A percentile compares a stretch with the other conserved stretches of the same genome.
phyloP scores from a whole-genome alignment of 2,329 filamentous ascomycete species.

The Zasmidium cellare region DNA sequence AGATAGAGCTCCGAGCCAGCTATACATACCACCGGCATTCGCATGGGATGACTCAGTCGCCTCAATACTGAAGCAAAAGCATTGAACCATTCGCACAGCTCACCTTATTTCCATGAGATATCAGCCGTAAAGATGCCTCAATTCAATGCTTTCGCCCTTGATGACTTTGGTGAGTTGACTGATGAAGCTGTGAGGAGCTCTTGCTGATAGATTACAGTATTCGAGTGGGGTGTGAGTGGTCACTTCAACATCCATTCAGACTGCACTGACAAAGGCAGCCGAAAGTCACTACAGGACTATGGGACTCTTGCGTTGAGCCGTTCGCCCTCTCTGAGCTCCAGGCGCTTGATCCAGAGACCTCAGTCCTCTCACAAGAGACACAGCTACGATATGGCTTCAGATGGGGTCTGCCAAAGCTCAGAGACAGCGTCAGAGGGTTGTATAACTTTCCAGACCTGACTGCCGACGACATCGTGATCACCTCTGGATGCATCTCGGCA shows the following conservation, averaged over 20 bases:
- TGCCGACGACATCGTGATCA: neutral
- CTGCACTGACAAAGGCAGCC: neutral
- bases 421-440: neutral
- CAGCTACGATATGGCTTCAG: constrained; percentile 3
- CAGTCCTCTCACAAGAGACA: neutral
- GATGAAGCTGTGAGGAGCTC: neutral
- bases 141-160: constrained; percentile 3
- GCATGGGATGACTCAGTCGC: too few species aligned
- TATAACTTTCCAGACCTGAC: neutral
- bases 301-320: constrained; percentile 5
- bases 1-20: too few species aligned
- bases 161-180: constrained; percentile 1
- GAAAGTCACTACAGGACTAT: neutral
- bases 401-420: neutral
- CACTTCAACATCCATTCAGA: neutral
- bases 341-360: neutral
- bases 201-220: neutral
- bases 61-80: too few species aligned
- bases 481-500: constrained; percentile 8
- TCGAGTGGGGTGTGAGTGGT: neutral
- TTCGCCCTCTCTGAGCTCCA: constrained; percentile 7
- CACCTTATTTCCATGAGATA: too few species aligned
- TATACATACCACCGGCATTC: too few species aligned
- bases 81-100: too few species aligned
- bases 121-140: too few species aligned